These are phyloP conservation scores for Albizia julibrissin DNA, from an alignment of 306 rosid species.

Conservation along the genomic window DNA sequence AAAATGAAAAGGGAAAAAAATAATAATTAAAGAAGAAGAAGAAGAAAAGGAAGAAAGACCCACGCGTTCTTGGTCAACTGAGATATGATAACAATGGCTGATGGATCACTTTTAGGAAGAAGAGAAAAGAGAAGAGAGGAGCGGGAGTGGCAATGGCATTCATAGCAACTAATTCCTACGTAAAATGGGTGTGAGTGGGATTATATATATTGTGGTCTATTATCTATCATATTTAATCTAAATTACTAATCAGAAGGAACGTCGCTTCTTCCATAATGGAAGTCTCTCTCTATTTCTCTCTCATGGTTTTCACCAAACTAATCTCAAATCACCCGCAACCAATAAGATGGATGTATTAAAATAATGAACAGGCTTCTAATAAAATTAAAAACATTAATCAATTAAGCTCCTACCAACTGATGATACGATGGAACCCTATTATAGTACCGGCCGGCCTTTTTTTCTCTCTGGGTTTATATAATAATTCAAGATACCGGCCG, in stretches of 20 bases:
- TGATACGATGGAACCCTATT: constrained; percentile 45
- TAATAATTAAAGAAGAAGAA: not conserved
- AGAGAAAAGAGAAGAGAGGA: not conserved
- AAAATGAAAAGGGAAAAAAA: not conserved
- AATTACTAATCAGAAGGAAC: constrained; percentile 45
- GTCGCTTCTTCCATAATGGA: constrained; percentile 43
- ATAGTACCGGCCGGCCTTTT: constrained; percentile 62
- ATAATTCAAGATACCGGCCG: constrained; percentile 43
- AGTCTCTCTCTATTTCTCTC: constrained; percentile 20
- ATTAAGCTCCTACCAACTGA: constrained; percentile 39
- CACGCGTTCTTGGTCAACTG: constrained; percentile 21
- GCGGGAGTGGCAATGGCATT: constrained; percentile 25
- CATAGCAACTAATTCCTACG: constrained; percentile 38
- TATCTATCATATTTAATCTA: constrained; percentile 4
- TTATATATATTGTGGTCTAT: constrained; percentile 30
- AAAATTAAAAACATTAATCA: constrained; percentile 27
- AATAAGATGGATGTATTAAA: constrained; percentile 32
- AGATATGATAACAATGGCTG: constrained; percentile 34
- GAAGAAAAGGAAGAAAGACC: constrained; percentile 13
- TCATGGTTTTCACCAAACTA: constrained; percentile 52
- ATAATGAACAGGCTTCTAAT: not conserved
- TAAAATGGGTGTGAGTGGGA: constrained; percentile 35
- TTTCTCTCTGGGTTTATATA: constrained; percentile 26
- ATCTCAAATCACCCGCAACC: constrained; percentile 37
- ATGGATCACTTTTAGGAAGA: constrained; percentile 26